A percentile compares a stretch with the other conserved stretches of the same genome.
Conservation (phyloP, 176 grass and related monocot species). For the Eremochloa ophiuroides region DNA sequence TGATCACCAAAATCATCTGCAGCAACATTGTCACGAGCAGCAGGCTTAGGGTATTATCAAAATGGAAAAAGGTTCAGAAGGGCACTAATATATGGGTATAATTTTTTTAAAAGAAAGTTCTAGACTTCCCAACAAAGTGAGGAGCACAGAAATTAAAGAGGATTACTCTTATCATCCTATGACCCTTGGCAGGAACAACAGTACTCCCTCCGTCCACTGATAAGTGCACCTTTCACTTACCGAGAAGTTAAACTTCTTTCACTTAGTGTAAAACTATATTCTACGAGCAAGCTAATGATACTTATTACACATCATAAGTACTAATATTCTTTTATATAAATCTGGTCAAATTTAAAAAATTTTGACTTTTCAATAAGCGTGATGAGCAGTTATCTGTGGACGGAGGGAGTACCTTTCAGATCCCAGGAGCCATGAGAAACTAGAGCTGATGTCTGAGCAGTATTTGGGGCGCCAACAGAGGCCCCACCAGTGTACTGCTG, state of each 20-base stretch:
- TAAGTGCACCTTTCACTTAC: no score
- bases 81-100: neutral
- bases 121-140: no score
- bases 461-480: slow-evolving; percentile 1
- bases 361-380: no score
- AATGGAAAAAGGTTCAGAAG: neutral
- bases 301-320: no score
- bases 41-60: neutral
- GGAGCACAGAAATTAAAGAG: neutral
- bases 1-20: slow-evolving; percentile 42
- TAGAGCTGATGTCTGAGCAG: slow-evolving; percentile 36
- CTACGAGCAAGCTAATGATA: no score
- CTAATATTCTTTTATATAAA: no score
- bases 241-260: no score
- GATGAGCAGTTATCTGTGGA: no score
- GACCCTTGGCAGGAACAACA: neutral
- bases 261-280: no score
- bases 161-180: neutral
- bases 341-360: no score
- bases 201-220: no score
- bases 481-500: slow-evolving; percentile 34
- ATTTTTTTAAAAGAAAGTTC: neutral
- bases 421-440: slow-evolving; percentile 44
- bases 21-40: neutral
- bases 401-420: slow-evolving; percentile 30